A percentile compares a stretch with the other conserved stretches of the same genome.
phyloP scores from a whole-genome alignment of 2,329 filamentous ascomycete species.

The Amphichorda felina region DNA sequence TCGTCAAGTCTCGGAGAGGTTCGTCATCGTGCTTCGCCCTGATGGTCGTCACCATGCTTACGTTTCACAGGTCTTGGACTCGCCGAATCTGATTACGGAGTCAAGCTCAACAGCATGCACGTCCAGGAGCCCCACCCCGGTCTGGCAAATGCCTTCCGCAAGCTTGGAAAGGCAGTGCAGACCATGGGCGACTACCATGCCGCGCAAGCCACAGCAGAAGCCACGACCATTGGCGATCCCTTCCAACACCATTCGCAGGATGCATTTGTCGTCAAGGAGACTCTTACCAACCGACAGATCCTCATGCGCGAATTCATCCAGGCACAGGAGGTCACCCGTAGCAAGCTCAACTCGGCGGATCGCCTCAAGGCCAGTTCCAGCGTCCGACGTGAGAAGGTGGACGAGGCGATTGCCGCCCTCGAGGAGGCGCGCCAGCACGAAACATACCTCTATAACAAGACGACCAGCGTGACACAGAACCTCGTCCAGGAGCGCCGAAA shows the following conservation, averaged over 20 bases:
- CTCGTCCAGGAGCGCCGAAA: conserved; percentile 77
- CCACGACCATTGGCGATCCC: conserved; percentile 85
- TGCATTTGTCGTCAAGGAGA: conserved; percentile 96
- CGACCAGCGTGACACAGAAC: conserved; percentile 78
- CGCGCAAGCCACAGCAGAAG: conserved; percentile 91
- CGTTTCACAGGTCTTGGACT: conserved; percentile 65
- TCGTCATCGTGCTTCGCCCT: conserved; percentile 11
- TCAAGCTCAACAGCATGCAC: conserved; percentile 77
- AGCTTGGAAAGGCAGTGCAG: conserved; percentile 88
- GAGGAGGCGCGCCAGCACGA: conserved; percentile 82
- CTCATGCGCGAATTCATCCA: conserved; percentile 86
- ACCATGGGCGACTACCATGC: conserved; percentile 92
- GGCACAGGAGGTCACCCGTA: conserved; percentile 74
- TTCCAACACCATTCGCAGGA: conserved; percentile 92
- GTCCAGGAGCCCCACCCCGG: conserved; percentile 85
- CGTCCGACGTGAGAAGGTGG: conserved; percentile 88
- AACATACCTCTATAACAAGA: conserved; percentile 71
- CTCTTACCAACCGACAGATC: conserved; percentile 93
- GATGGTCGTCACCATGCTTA: no score
- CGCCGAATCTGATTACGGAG: conserved; percentile 84
- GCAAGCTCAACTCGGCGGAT: conserved; percentile 76
- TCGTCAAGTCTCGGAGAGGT: conserved; percentile 90
- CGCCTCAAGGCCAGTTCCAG: conserved; percentile 77
- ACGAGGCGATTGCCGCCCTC: conserved; percentile 85
- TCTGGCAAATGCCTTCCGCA: conserved; percentile 81